Percentiles rank a stretch among this genome's conserved stretches.
phyloP scores from a whole-genome alignment of 2,329 filamentous ascomycete genomes.

The Pseudopyrenochaeta lycopersici region DNA sequence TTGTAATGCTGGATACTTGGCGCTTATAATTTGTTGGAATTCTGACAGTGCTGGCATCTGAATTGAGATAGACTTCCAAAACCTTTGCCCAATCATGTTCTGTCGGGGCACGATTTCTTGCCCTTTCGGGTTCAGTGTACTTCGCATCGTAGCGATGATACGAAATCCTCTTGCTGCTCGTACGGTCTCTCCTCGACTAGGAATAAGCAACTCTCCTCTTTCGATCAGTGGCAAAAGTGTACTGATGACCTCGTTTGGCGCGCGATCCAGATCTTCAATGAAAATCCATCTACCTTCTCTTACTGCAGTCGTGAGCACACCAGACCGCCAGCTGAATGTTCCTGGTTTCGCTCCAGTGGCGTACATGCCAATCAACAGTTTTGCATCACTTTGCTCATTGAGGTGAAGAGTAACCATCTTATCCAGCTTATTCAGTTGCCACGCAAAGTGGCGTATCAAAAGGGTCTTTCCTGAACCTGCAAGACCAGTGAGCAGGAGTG shows the following conservation, averaged over 20 bases:
- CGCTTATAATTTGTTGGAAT: constrained; percentile 75
- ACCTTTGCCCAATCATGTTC: constrained; percentile 79
- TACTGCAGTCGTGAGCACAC: constrained; percentile 92
- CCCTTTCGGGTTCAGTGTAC: constrained; percentile 70
- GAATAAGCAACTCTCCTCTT: constrained; percentile 87
- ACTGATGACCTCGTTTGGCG: constrained; percentile 93
- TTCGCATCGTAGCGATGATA: constrained; percentile 90
- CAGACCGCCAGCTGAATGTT: constrained; percentile 90
- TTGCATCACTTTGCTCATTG: constrained; percentile 98
- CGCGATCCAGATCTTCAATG: constrained; percentile 95
- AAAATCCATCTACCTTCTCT: constrained; percentile 95
- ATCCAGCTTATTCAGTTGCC: constrained; percentile 78
- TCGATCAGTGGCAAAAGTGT: constrained; percentile 93
- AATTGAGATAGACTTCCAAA: constrained; percentile 84
- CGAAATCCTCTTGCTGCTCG: constrained; percentile 85
- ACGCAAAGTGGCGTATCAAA: constrained; percentile 81
- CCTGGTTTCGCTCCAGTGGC: constrained; percentile 87
- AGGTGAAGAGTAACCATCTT: constrained; percentile 93
- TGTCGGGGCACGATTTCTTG: constrained; percentile 73
- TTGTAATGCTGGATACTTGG: constrained; percentile 74
- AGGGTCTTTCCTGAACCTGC: constrained; percentile 92
- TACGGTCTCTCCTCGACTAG: constrained; percentile 86
- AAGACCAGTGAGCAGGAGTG: constrained; percentile 82
- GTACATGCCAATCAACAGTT: constrained; percentile 94
- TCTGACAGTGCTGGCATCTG: constrained; percentile 73